A percentile compares a stretch with the other conserved stretches of the same genome.
Conservation (phyloP, 2,329 filamentous ascomycete genomes). For the Epicoccum nigrum region DNA sequence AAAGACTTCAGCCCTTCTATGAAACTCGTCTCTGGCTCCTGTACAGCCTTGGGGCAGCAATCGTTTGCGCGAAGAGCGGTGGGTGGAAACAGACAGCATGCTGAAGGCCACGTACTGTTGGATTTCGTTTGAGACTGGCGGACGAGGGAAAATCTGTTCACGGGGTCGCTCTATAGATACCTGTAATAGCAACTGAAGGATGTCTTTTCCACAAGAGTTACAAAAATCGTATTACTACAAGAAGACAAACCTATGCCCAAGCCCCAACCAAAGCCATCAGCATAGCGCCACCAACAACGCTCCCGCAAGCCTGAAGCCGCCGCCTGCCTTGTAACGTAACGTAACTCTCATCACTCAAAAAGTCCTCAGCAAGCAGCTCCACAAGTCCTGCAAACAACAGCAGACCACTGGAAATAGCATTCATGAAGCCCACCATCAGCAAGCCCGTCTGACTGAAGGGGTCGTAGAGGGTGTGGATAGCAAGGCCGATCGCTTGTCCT, state of each 20-base stretch:
- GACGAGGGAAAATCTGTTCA: no score
- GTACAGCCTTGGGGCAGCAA: no score
- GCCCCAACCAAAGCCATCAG: conserved; percentile 72
- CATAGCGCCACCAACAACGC: conserved; percentile 64
- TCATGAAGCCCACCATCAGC: conserved; percentile 58
- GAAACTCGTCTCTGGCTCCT: no score
- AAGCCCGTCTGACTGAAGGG: conserved; percentile 55
- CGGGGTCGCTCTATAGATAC: no score
- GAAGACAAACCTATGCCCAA: conserved; percentile 58
- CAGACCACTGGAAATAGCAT: conserved; percentile 56
- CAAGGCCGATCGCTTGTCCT: conserved; percentile 57
- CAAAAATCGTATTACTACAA: neutral
- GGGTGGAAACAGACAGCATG: no score
- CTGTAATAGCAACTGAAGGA: no score
- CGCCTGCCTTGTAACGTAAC: conserved; percentile 62
- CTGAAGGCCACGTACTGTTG: no score
- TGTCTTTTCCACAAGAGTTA: no score
- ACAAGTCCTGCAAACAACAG: conserved; percentile 58
- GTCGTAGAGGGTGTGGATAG: conserved; percentile 58
- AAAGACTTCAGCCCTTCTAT: no score
- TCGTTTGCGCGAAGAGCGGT: no score
- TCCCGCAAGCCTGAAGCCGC: conserved; percentile 66
- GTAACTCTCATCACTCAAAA: conserved; percentile 69
- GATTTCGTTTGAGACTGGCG: no score
- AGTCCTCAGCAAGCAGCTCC: conserved; percentile 58